phyloP scores from a whole-genome alignment of 495 filamentous ascomycete genomes.

The Cryomyces minteri region DNA sequence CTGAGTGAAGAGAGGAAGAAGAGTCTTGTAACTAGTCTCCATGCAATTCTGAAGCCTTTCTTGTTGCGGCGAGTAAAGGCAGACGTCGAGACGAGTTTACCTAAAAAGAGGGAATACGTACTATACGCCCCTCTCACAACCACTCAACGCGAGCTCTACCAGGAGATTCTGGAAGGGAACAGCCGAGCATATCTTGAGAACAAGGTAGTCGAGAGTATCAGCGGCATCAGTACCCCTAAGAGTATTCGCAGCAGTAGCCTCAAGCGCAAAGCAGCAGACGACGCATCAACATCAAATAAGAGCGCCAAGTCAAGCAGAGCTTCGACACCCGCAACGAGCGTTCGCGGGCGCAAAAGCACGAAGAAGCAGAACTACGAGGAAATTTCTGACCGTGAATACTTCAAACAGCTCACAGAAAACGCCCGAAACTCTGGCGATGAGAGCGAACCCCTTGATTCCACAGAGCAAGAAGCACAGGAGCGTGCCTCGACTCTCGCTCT shows the following conservation, averaged over 20 bases:
- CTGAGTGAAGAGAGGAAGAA: conserved; percentile 62
- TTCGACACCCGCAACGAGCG: conserved; percentile 42
- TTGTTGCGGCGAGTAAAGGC: conserved; percentile 77
- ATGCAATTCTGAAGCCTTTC: conserved; percentile 83
- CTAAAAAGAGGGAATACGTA: conserved; percentile 91
- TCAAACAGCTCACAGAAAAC: conserved; percentile 34
- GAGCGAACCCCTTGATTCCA: conserved; percentile 26
- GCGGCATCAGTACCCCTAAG: conserved; percentile 10
- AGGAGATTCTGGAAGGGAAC: conserved; percentile 61
- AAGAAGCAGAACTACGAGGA: conserved; percentile 48
- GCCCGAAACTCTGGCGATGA: conserved; percentile 24
- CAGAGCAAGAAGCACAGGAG: conserved; percentile 45
- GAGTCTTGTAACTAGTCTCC: conserved; percentile 72
- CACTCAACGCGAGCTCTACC: conserved; percentile 80
- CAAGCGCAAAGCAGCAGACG: conserved; percentile 32
- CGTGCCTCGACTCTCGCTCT: conserved; percentile 53
- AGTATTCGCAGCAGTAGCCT: conserved; percentile 23
- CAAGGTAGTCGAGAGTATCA: conserved; percentile 53
- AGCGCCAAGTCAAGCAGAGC: conserved; percentile 52
- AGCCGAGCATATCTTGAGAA: conserved; percentile 67
- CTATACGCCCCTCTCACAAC: conserved; percentile 77
- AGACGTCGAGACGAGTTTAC: conserved; percentile 77
- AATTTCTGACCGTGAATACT: conserved; percentile 56
- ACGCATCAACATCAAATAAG: conserved; percentile 36
- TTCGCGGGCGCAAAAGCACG: conserved; percentile 29